Percentiles rank a stretch among this genome's conserved stretches.
phyloP scores from a whole-genome alignment of 192 early-diverging fungal species.

The Mortierella antarctica region DNA sequence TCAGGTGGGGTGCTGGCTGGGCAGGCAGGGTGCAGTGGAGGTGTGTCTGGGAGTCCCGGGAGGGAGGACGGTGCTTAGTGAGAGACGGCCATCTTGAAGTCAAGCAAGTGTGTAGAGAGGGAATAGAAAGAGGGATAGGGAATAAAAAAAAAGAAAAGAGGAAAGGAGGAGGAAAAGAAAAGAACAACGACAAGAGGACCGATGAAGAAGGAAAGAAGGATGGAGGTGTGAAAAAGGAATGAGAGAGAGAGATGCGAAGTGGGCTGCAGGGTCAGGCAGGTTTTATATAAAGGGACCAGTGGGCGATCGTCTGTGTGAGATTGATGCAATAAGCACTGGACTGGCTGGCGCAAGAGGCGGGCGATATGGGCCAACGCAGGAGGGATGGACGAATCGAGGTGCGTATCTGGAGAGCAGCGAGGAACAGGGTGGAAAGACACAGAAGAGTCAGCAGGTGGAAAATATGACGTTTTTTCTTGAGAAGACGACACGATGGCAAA shows the following conservation, averaged over 20 bases:
- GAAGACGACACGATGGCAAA: too few species aligned
- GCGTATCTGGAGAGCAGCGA: too few species aligned
- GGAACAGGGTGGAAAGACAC: too few species aligned
- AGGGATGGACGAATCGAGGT: too few species aligned
- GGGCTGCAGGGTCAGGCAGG: background rate
- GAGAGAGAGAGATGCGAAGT: background rate
- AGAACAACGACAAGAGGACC: background rate
- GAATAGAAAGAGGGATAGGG: background rate
- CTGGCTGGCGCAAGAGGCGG: too few species aligned
- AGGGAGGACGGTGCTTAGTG: conserved; percentile 20
- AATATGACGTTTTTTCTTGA: too few species aligned
- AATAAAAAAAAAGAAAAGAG: background rate
- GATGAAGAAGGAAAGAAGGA: background rate
- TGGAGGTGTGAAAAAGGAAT: background rate
- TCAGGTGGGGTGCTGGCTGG: conserved; percentile 1
- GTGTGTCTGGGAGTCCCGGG: conserved; percentile 1
- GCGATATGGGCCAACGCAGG: too few species aligned
- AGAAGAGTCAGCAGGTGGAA: too few species aligned
- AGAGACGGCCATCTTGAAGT: conserved; percentile 30
- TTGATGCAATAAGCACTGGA: too few species aligned
- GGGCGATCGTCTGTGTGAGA: too few species aligned
- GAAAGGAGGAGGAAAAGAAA: background rate
- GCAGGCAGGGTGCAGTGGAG: background rate
- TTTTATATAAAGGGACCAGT: background rate
- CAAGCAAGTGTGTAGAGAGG: background rate